Evolutionary conservation across 345 rosid genomes (phyloP).

Genomic region (Punica granatum): DNA sequence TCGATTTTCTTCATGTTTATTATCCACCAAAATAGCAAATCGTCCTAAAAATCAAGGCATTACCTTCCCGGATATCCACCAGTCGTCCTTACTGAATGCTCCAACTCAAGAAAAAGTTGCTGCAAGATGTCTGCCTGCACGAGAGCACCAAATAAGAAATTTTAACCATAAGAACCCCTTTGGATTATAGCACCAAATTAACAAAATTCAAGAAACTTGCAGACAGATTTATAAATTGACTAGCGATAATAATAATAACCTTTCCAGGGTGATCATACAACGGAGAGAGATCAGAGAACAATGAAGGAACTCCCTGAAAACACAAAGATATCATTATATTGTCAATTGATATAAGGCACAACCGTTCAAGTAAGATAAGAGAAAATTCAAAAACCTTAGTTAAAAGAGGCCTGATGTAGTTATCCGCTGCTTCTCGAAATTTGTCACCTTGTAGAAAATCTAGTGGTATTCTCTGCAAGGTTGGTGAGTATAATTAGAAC

Average conservation of each 20-base stretch:
- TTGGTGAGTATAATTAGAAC: conserved; percentile 12
- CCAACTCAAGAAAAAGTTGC: conserved; percentile 75
- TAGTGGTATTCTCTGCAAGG: conserved; percentile 81
- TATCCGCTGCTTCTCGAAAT: conserved; percentile 73
- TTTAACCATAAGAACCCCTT: neutral
- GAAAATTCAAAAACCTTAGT: conserved; percentile 49
- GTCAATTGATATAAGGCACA: neutral
- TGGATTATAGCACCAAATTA: neutral
- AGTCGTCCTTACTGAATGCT: conserved; percentile 57
- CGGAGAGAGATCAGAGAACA: conserved; percentile 94
- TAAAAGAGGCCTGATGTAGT: conserved; percentile 75
- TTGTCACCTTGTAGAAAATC: conserved; percentile 85
- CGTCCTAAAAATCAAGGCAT: conserved; percentile 7
- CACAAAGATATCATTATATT: conserved; percentile 8
- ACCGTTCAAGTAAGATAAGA: conserved; percentile 2
- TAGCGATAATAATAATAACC: conserved; percentile 37
- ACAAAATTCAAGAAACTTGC: neutral
- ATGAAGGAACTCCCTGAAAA: conserved; percentile 90
- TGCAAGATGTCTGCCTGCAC: conserved; percentile 82
- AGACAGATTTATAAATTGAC: neutral
- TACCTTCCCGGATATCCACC: conserved; percentile 86
- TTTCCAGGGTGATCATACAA: conserved; percentile 74
- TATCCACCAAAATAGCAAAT: neutral
- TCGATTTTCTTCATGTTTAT: neutral
- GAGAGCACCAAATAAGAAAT: conserved; percentile 13